Conservation (phyloP, 257 asterid genomes). For the Salvia hispanica region DNA sequence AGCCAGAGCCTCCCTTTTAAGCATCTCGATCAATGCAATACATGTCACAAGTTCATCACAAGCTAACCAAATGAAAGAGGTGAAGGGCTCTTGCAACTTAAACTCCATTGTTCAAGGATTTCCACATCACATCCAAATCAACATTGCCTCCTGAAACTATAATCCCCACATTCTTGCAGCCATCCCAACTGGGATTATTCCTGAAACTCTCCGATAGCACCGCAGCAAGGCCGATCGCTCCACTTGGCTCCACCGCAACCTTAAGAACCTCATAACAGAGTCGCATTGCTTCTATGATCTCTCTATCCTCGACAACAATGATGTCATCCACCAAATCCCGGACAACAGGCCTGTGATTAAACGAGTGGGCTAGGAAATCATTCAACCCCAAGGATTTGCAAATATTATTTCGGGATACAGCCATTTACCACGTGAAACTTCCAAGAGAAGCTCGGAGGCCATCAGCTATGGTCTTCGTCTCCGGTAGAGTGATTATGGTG, state of each 20-base stretch:
- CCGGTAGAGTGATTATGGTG: constrained; percentile 59
- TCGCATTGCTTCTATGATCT: constrained; percentile 74
- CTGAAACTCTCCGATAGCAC: constrained; percentile 64
- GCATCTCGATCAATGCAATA: background rate
- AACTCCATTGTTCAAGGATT: constrained; percentile 44
- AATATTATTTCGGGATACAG: background rate
- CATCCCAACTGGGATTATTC: constrained; percentile 51
- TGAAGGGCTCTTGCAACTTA: background rate
- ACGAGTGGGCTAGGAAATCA: background rate
- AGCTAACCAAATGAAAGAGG: background rate
- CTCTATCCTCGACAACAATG: constrained; percentile 70
- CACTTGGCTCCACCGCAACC: constrained; percentile 91
- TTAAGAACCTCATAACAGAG: constrained; percentile 79
- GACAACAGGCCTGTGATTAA: constrained; percentile 76
- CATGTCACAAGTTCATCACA: background rate
- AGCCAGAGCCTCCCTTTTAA: too few species aligned
- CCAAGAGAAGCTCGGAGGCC: constrained; percentile 95
- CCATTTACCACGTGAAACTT: constrained; percentile 73
- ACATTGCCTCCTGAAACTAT: constrained; percentile 92
- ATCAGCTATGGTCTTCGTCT: constrained; percentile 84
- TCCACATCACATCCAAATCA: constrained; percentile 83
- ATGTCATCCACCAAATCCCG: constrained; percentile 86
- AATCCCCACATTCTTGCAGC: constrained; percentile 63
- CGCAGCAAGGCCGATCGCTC: constrained; percentile 96
- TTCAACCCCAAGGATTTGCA: background rate